Evolutionary conservation across 2,329 filamentous ascomycete genomes (phyloP).

Genomic region (Metarhizium anisopliae): DNA sequence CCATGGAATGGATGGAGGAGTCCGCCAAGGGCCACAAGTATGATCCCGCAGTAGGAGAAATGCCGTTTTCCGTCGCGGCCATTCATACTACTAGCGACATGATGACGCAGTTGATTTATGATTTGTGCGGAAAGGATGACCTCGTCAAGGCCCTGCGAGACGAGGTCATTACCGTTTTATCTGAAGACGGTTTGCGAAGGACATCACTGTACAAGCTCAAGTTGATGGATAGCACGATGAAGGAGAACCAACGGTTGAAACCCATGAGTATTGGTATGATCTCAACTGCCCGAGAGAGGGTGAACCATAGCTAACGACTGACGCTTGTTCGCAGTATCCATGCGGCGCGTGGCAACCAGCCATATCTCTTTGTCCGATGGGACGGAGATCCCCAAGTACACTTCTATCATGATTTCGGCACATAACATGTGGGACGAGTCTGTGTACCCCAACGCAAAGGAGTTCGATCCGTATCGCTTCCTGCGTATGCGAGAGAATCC

Average conservation of each 20-base stretch:
- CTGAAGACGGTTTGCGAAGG: conserved; percentile 11
- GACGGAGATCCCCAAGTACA: background rate
- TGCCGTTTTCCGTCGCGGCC: conserved; percentile 13
- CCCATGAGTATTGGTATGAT: background rate
- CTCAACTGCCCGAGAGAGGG: background rate
- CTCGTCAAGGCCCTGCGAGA: conserved; percentile 12
- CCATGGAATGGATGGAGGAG: conserved; percentile 13
- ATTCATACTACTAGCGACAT: conserved; percentile 16
- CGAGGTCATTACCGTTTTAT: conserved; percentile 13
- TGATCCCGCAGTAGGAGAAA: conserved; percentile 9
- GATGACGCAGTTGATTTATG: conserved; percentile 11
- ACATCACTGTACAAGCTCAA: conserved; percentile 10
- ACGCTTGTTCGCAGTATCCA: background rate
- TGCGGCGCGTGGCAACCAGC: background rate
- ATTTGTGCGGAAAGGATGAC: conserved; percentile 13
- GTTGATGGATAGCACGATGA: background rate
- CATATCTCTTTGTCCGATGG: background rate
- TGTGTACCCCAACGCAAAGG: background rate
- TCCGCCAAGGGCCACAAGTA: background rate
- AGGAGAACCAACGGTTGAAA: background rate
- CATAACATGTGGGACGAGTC: background rate
- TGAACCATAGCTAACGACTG: no score
- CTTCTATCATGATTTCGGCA: background rate
- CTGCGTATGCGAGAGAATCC: conserved; percentile 27
- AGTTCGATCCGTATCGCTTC: conserved; percentile 23